Evolutionary conservation across 129 eudicot species (phyloP), one percentile per base, ranked within the genome.

Genomic region (Tagetes erecta): DNA sequence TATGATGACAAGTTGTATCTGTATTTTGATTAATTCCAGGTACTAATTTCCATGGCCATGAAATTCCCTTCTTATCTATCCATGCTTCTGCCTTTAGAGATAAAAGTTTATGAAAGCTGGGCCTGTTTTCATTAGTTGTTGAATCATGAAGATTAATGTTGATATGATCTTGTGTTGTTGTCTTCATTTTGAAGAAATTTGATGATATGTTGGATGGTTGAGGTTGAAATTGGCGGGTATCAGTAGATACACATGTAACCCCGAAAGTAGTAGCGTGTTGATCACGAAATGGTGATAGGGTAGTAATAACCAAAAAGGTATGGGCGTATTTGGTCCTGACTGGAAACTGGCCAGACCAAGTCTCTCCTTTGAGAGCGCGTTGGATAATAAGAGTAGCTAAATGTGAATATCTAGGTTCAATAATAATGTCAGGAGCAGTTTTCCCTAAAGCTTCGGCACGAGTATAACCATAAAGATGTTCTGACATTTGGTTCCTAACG

Each of bases 301-400:
- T 86, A 49, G 77, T 76, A 33, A 86, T 46, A 1, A 80, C 87
- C 49, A 50, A 2, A 42, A 88, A 86, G 75, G 67, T 86, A 1
- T 81, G 78, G 31, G 92, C 86, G 56, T 6, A 63, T 85, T 88
- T 91, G 41, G 80, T 80, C 69, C 67, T 86, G 31, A 86, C 86
- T 4, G 97, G 95, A 76, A 88, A 83, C 45, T 78, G 84, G 49
- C 97, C 97, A 0, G 91, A 82, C 97, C 97, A 91, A 53, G 70
- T 80, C 78, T 87, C 89, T 27, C 67, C 73, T 39, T 53, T 66
- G 44, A 33, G 6, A 4, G 71, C 85, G 3, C 89, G 85, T 3
- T 42, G 59, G 30, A 87, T 65, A 35, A 87, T 91, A 46, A 82
- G 34, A 42, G 36, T 58, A 11, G 83, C 97, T n/a, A 83, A 75